Base-by-base conservation (phyloP, 495 filamentous ascomycete species). In the Immersiella caudata region DNA sequence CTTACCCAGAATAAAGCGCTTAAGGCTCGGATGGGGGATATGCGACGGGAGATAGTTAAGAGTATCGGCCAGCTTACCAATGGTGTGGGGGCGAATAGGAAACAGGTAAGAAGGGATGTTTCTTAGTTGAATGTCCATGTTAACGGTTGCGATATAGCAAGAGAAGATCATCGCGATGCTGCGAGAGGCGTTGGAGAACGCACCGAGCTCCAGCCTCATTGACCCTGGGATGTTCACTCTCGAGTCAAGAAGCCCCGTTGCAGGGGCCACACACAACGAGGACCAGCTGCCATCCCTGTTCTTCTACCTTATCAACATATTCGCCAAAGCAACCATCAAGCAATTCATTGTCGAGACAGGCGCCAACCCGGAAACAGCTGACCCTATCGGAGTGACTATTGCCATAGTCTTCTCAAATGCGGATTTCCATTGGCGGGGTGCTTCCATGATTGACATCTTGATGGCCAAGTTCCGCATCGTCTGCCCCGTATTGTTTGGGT, bases 401-500 rank as follows among this genome's bases (percentile, higher is more conserved):
- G 89, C 88, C 20, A 86, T 88, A 56, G 86, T 94, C 24, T 94
- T 97, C 72, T 88, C 93, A 3, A 80, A 84, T 21, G 80, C 86
- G 0, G 77, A 83, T 0, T 90, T 93, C 70, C 79, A 83, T 20
- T 92, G 90, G 84, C 85, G 91, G 29, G 92, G 90, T 2, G 77
- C 82, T 35, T 86, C 88, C 14, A 80, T 98, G 69, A 90, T 93
- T 52, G 94, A 97, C 69, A 90, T 98, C 61, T 78, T 98, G 22
- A 86, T 96, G 73, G 93, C 95, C 29, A 97, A 98, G 75, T 90
- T 92, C 68, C 88, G 91, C 50, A 81, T 89, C 6, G 83, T 86
- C 26, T 97, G 93, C 72, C 94, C 96, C 4, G 89, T 93, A 12
- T 81, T 99, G 12, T 98, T 91, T 76, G 96, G 96, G 21, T 89